Conservation (phyloP, 352 stramenopile species). For the Phytophthora rubi region DNA sequence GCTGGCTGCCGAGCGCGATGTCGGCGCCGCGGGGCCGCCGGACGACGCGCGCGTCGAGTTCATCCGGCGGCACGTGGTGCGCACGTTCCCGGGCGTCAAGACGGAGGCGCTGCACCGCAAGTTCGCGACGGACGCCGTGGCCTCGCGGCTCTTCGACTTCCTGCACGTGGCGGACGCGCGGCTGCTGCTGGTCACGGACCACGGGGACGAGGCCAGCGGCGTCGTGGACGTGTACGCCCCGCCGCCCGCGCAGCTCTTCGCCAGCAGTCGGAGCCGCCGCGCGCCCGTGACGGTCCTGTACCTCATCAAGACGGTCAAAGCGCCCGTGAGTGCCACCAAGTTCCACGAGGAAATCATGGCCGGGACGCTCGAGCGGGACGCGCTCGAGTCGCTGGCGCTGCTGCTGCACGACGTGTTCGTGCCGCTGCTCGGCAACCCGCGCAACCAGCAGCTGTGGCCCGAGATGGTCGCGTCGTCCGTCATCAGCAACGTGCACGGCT, state of each 20-base stretch:
- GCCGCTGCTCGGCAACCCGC: slow-evolving; percentile 74
- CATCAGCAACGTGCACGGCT: slow-evolving; percentile 77
- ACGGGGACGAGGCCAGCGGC: slow-evolving; percentile 59
- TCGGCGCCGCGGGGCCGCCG: slow-evolving; percentile 30
- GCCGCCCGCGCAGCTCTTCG: slow-evolving; percentile 50
- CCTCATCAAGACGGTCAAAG: slow-evolving; percentile 76
- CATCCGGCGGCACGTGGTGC: slow-evolving; percentile 64
- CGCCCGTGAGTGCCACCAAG: slow-evolving; percentile 60
- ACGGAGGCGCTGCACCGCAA: slow-evolving; percentile 60
- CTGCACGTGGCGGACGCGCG: slow-evolving; percentile 65
- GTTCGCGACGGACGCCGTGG: slow-evolving; percentile 69
- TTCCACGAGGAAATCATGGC: slow-evolving; percentile 78
- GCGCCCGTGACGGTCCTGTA: slow-evolving; percentile 70
- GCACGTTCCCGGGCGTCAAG: slow-evolving; percentile 74
- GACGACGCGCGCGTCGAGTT: slow-evolving; percentile 74
- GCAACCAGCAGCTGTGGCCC: slow-evolving; percentile 82
- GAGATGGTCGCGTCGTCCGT: slow-evolving; percentile 85
- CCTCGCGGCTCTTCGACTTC: slow-evolving; percentile 73
- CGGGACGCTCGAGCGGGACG: slow-evolving; percentile 75
- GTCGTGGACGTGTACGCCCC: slow-evolving; percentile 67
- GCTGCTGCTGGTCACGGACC: slow-evolving; percentile 76
- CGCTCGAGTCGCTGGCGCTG: slow-evolving; percentile 76
- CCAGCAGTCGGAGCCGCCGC: neutral
- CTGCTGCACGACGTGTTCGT: slow-evolving; percentile 81
- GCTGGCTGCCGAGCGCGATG: slow-evolving; percentile 12